A percentile compares a stretch with the other conserved stretches of the same genome.
These are phyloP conservation scores for Tetratostichococcus sp. DNA, from an alignment of 139 green algal genomes.

Conservation along the genomic window DNA sequence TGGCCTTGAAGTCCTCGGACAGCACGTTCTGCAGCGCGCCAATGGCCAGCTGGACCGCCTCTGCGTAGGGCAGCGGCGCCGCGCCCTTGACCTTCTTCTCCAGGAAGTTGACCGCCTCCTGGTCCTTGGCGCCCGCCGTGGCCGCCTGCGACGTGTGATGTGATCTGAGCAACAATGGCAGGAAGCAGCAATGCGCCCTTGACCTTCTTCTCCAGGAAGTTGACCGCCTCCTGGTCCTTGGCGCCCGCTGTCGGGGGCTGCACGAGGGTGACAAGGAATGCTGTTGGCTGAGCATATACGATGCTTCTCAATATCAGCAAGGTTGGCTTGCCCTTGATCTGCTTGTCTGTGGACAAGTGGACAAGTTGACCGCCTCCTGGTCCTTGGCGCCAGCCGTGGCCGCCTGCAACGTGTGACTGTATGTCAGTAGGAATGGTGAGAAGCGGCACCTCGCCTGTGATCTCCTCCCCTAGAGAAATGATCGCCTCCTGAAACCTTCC, in stretches of 20 bases:
- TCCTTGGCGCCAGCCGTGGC: constrained; percentile 86
- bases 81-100: constrained; percentile 92
- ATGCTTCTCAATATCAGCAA: too few relatives aligned
- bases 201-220: constrained; percentile 95
- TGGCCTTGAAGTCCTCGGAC: constrained; percentile 93
- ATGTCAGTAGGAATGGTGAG: too few relatives aligned
- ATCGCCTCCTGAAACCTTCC: too few relatives aligned
- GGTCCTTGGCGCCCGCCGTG: constrained; percentile 89
- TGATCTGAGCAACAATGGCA: too few relatives aligned
- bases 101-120: constrained; percentile 90
- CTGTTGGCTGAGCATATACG: too few relatives aligned
- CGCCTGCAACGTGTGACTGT: too few relatives aligned
- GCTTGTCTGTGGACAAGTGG: constrained; percentile 98
- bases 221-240: constrained; percentile 96
- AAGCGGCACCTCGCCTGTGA: too few relatives aligned
- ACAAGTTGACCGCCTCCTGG: constrained; percentile 91
- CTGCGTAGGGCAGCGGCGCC: constrained; percentile 54
- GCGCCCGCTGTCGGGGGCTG: constrained; percentile 81
- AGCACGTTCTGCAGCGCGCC: constrained; percentile 85
- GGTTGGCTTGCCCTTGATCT: constrained; percentile 80
- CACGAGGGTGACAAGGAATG: too few relatives aligned
- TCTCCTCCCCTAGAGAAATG: too few relatives aligned
- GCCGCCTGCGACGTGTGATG: too few relatives aligned
- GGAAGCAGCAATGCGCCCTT: constrained; percentile 51
- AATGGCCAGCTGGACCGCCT: constrained; percentile 81